Evolutionary conservation across 2,329 filamentous ascomycete genomes (phyloP), one percentile per base, ranked within the genome.

Genomic region (Trichoderma atroviride): DNA sequence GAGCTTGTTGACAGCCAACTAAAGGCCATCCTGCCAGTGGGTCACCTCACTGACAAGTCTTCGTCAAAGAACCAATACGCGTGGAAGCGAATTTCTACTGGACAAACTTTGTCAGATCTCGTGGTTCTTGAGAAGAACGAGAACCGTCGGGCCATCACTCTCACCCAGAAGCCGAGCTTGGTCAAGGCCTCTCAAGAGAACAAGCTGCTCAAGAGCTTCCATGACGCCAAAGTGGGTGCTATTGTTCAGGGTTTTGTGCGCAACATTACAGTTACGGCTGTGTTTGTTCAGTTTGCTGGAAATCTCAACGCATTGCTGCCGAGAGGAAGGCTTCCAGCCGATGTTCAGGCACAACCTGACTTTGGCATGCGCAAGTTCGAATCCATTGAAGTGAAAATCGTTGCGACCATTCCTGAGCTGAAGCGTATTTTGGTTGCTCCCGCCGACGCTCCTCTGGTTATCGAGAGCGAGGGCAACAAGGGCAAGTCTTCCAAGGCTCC

Each of bases 281-380:
- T 94, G 13, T 98, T 97, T 75, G 87, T 97, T n/a, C 91, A 96
- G 76, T 97, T 97, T 78, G 89, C 90, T 52, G 91, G 90, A 74
- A 89, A 88, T 40, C 81, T 97, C 22, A 91, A 89, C 57, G 95
- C 92, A 16, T 82, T 97, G 53, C 83, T 97, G 35, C 93, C 94
- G 47, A 95, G 92, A 80, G 88, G 88, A 24, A 89, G 94, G 75
- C 84, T 99, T 59, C 85, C 91, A 2, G 84, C 88, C n/a, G 92
- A 93, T 47, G 87, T 88, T 72, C 85, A 89, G 58, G 82, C 84
- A 14, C 84, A 91, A 72, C 86, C 90, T 3, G 88, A 92, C 69
- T 98, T 97, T 79, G 94, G 94, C 19, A 82, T 97, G 78, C 86
- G 89, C 68, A 91, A 89, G 76, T 86, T 90, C 70, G 92, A 97